These are phyloP conservation scores for Jacaranda copaia DNA, from an alignment of 257 asterid species.

Conservation along the genomic window DNA sequence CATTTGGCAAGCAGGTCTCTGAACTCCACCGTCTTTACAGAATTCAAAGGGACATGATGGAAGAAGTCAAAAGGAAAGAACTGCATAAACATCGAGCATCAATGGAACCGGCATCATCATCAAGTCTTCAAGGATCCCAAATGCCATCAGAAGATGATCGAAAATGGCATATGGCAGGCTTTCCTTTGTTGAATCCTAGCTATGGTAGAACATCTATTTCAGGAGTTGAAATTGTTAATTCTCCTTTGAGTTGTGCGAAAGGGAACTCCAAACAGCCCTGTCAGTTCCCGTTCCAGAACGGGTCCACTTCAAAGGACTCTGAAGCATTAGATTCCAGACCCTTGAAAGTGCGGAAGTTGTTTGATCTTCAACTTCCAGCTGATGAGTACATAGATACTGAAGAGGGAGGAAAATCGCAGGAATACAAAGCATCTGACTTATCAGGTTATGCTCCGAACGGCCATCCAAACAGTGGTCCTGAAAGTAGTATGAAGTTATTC, in stretches of 20 bases:
- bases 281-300: slow-evolving; percentile 54
- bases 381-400: slow-evolving; percentile 77
- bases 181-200: slow-evolving; percentile 63
- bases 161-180: slow-evolving; percentile 74
- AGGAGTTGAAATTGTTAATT: slow-evolving; percentile 45
- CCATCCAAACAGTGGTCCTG: slow-evolving; percentile 34
- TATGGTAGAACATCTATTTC: slow-evolving; percentile 53
- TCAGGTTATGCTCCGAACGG: slow-evolving; percentile 49
- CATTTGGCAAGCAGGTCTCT: slow-evolving; percentile 56
- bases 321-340: slow-evolving; percentile 75
- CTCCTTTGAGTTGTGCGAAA: slow-evolving; percentile 72
- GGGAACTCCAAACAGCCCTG: slow-evolving; percentile 48
- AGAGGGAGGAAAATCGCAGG: slow-evolving; percentile 55
- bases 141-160: slow-evolving; percentile 63
- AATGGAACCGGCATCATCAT: slow-evolving; percentile 82
- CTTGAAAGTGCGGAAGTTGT: slow-evolving; percentile 76
- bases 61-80: slow-evolving; percentile 64
- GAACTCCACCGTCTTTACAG: slow-evolving; percentile 94
- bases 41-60: slow-evolving; percentile 98
- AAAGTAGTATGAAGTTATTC: slow-evolving; percentile 31
- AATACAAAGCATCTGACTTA: slow-evolving; percentile 40
- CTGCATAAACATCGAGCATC: slow-evolving; percentile 51
- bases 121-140: slow-evolving; percentile 75
- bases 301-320: slow-evolving; percentile 55
- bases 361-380: slow-evolving; percentile 95